Evolutionary conservation across 2,329 filamentous ascomycete species (phyloP).

Genomic region (Monilinia fructigena): DNA sequence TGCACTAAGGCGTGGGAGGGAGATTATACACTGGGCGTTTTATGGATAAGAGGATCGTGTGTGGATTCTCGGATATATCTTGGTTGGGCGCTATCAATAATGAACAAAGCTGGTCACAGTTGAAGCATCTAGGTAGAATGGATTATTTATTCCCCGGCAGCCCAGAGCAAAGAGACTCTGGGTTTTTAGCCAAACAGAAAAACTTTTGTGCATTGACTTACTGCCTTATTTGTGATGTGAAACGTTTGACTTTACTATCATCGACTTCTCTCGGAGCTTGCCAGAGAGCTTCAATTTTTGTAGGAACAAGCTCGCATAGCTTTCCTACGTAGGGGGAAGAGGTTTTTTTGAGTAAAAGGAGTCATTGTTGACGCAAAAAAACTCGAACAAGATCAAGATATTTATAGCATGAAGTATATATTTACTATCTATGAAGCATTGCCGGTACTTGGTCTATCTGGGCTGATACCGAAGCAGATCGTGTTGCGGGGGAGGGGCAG

Average conservation of each 20-base stretch:
- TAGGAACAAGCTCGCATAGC: no score
- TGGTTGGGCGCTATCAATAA: conserved; percentile 15
- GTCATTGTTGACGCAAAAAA: background rate
- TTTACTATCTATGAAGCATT: no score
- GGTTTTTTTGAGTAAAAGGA: background rate
- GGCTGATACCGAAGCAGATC: background rate
- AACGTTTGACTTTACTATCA: background rate
- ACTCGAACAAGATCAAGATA: background rate
- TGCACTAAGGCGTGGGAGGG: conserved; percentile 15
- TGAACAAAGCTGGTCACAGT: conserved; percentile 13
- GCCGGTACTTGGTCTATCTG: background rate
- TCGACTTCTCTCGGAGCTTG: background rate
- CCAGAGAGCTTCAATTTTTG: background rate
- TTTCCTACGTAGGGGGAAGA: background rate
- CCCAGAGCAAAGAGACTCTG: conserved; percentile 35
- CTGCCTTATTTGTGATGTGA: conserved; percentile 10
- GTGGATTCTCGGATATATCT: conserved; percentile 21
- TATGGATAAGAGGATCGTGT: conserved; percentile 14
- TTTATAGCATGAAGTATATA: background rate
- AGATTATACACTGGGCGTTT: conserved; percentile 28
- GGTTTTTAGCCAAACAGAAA: conserved; percentile 22
- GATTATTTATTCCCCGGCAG: conserved; percentile 31
- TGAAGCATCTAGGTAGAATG: conserved; percentile 32
- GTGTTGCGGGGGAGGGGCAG: conserved; percentile 16
- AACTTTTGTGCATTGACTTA: background rate